Conservation (phyloP, 164 flowering plant species). For the grape (Vitis vinifera) region DNA sequence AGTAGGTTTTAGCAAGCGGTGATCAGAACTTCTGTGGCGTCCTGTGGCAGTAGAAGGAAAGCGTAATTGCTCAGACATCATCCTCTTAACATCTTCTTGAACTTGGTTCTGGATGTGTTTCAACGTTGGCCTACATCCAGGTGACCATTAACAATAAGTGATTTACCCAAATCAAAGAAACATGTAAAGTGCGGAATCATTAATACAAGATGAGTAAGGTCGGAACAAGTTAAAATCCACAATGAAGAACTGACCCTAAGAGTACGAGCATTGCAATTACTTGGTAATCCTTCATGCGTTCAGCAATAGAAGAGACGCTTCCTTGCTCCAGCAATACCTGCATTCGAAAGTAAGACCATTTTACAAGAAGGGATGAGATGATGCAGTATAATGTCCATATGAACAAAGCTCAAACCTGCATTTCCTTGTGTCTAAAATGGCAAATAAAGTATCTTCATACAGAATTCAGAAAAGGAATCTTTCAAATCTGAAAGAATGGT, state of each 20-base stretch:
- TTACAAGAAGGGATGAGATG: background rate
- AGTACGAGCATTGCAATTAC: slow-evolving; percentile 86
- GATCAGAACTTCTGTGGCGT: slow-evolving; percentile 15
- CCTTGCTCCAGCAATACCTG: slow-evolving; percentile 76
- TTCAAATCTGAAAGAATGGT: no score
- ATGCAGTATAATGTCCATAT: background rate
- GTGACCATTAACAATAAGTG: slow-evolving; percentile 1
- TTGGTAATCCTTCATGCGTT: slow-evolving; percentile 83
- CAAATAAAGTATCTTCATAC: background rate
- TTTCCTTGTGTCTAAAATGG: background rate
- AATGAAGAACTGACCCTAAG: slow-evolving; percentile 55
- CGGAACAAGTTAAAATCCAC: background rate
- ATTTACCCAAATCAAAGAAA: background rate
- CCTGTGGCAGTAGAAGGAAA: slow-evolving; percentile 32
- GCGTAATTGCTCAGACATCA: slow-evolving; percentile 70
- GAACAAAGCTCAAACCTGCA: background rate
- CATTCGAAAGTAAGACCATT: slow-evolving; percentile 3
- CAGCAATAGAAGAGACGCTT: slow-evolving; percentile 35
- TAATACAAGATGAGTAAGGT: background rate
- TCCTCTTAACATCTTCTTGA: slow-evolving; percentile 73
- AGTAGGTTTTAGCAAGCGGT: slow-evolving; percentile 39
- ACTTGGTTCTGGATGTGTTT: slow-evolving; percentile 54
- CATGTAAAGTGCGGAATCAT: background rate
- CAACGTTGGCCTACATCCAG: slow-evolving; percentile 63
- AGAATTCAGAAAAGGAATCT: no score